phyloP scores from a whole-genome alignment of 768 basidiomycete species.

The Austroboletus eburneus region DNA sequence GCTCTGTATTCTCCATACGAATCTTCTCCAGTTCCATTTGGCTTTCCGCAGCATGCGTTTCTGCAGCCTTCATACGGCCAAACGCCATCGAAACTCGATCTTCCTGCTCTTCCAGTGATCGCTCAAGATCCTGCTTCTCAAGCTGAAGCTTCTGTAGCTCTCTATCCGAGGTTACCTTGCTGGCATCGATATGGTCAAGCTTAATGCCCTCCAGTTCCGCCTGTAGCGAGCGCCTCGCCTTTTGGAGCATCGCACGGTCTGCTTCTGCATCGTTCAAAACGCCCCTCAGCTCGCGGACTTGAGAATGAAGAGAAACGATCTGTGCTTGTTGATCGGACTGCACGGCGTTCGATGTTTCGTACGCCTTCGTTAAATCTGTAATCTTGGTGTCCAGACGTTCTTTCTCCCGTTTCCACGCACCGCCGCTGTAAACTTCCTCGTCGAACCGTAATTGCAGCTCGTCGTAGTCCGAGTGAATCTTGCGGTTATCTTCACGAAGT shows the following conservation, averaged over 20 bases:
- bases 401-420: constrained; percentile 84
- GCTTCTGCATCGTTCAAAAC: constrained; percentile 85
- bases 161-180: constrained; percentile 64
- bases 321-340: constrained; percentile 82
- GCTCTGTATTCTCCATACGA: constrained; percentile 74
- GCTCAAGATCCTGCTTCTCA: constrained; percentile 78
- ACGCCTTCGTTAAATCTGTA: constrained; percentile 65
- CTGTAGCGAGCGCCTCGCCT: constrained; percentile 76
- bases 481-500: constrained; percentile 76
- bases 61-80: constrained; percentile 80
- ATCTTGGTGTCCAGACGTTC: constrained; percentile 85
- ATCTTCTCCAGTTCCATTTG: constrained; percentile 73
- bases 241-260: constrained; percentile 72
- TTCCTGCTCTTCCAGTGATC: constrained; percentile 72
- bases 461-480: constrained; percentile 71
- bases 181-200: constrained; percentile 66
- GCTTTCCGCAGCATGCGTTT: constrained; percentile 68
- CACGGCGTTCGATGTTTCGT: constrained; percentile 64
- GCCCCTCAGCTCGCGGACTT: constrained; percentile 76
- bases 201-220: constrained; percentile 79
- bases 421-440: constrained; percentile 72
- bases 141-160: constrained; percentile 73
- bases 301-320: constrained; percentile 78
- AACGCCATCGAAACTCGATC: constrained; percentile 68
- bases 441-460: constrained; percentile 71